phyloP scores from a whole-genome alignment of 352 stramenopile species.

The Elongisporangium prolatum region DNA sequence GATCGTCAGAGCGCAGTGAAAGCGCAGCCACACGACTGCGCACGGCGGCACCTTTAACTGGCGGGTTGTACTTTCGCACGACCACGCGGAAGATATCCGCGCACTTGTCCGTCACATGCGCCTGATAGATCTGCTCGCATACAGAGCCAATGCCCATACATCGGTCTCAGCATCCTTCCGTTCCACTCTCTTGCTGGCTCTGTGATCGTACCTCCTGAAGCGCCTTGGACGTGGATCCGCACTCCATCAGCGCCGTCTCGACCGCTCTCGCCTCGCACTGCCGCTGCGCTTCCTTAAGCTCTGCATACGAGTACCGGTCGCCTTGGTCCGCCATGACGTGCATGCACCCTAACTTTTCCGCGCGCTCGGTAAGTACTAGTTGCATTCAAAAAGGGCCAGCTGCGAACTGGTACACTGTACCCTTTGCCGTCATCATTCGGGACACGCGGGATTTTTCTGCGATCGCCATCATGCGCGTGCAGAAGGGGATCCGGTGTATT shows the following conservation, averaged over 20 bases:
- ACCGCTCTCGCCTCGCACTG: conserved; percentile 57
- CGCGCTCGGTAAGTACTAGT: not conserved
- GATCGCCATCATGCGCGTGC: not conserved
- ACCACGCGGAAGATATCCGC: conserved; percentile 65
- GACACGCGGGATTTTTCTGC: not conserved
- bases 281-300: conserved; percentile 75
- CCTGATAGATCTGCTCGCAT: conserved; percentile 44
- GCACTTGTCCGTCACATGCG: conserved; percentile 70
- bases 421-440: not conserved
- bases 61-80: conserved; percentile 66
- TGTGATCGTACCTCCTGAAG: conserved; percentile 37
- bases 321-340: conserved; percentile 10
- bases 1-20: not conserved
- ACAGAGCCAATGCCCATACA: no score
- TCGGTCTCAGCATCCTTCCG: no score
- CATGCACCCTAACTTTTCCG: not conserved
- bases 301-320: conserved; percentile 62
- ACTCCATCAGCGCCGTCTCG: conserved; percentile 39
- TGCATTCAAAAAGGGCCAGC: not conserved
- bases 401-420: not conserved
- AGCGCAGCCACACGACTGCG: not conserved
- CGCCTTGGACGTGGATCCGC: conserved; percentile 37
- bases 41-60: conserved; percentile 39
- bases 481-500: not conserved
- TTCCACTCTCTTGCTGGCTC: not conserved